A percentile compares a stretch with the other conserved stretches of the same genome.
phyloP scores from a whole-genome alignment of 2,329 filamentous ascomycete species.

The Aspergillus persii region DNA sequence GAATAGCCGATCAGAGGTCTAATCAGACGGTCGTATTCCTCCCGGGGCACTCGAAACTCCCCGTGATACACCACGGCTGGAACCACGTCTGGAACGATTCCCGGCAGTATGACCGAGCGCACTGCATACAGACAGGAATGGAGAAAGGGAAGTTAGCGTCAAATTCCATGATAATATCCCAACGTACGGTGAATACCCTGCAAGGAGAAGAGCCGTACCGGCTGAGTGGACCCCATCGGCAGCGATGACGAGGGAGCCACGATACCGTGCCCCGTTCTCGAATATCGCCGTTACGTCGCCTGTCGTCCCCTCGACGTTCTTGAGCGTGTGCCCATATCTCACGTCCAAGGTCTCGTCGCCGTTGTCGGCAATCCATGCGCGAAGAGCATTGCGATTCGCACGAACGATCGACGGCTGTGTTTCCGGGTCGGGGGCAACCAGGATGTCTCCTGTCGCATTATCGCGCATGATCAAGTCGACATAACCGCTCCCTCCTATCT shows the following conservation, averaged over 20 bases:
- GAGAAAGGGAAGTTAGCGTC: too few relatives aligned
- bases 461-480: too few relatives aligned
- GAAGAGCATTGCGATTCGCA: slow-evolving; percentile 10
- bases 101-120: slow-evolving; percentile 1
- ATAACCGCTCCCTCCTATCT: too few relatives aligned
- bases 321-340: slow-evolving; percentile 6
- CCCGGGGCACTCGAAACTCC: slow-evolving; percentile 3
- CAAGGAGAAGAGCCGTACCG: not conserved
- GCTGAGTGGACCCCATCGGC: slow-evolving; percentile 10
- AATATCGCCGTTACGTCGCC: slow-evolving; percentile 3
- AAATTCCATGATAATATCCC: not conserved
- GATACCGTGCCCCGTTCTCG: slow-evolving; percentile 9
- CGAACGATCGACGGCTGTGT: not conserved
- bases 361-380: slow-evolving; percentile 9
- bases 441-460: too few relatives aligned
- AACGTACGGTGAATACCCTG: too few relatives aligned
- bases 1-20: slow-evolving; percentile 5
- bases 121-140: not conserved
- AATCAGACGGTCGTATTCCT: slow-evolving; percentile 3
- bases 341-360: slow-evolving; percentile 12
- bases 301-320: not conserved
- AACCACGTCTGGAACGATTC: not conserved
- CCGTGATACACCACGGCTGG: slow-evolving; percentile 11
- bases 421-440: too few relatives aligned
- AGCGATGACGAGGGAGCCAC: slow-evolving; percentile 7